Base-by-base conservation (phyloP, 257 asterid genomes). In the Nicotiana tomentosiformis region DNA sequence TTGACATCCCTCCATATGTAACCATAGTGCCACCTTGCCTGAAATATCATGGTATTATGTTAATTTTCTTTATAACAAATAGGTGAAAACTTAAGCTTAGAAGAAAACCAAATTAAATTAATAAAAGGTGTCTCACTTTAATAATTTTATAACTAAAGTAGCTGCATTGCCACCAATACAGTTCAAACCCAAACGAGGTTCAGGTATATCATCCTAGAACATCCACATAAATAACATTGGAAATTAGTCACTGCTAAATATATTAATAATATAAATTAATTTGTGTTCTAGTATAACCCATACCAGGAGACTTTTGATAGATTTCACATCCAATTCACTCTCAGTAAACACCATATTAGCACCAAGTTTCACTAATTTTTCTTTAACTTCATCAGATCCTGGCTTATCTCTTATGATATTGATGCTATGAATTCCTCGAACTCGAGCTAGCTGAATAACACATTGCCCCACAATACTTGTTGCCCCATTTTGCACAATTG, bases 381-480 rank as follows among this genome's bases (percentile, higher is more conserved):
- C 89, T 90, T 89, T 91, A 72, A 70, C 98, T 83, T 90, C 94
- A 86, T 92, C 94, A 46, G 97, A 92, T 84, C 98, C 98, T 9
- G 91, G 93, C 95, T 97, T 93, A 90, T 95, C 97, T 82, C 98
- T 93, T 83, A 93, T 90, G 62, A 95, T 86, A 86, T 93, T 95
- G 65, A 95, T 82, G 49, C 92, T 91, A 51, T 66, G 91, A 68
- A 95, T 87, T 87, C 98, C 97, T 79, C 89, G 93, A 84, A 87
- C 72, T 53, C 89, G 90, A 64, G 98, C 98, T 83, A 95, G 94
- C 91, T 95, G 98, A 88, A 93, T 89, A 84, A 93, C 64, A 78
- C 98, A 95, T 89, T 91, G 98, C 61, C 98, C 98, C 16, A 93
- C 98, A 55, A 93, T 93, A 90, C 98, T 93, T 62, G 98, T 93